Conservation (phyloP, 176 grass and related monocot genomes). For the Oropetium thomaeum region DNA sequence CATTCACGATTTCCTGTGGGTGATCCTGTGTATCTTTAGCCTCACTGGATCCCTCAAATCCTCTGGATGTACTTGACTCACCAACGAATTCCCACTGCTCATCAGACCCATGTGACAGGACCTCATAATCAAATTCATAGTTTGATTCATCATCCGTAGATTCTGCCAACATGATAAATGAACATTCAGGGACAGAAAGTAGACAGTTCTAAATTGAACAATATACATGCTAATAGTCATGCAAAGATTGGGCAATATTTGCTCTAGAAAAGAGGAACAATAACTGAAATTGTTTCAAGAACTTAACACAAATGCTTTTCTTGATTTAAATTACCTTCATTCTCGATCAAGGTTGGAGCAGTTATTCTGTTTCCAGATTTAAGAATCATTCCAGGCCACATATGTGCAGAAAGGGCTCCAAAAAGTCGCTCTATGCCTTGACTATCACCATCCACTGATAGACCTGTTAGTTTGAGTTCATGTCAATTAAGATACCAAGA, state of each 20-base stretch:
- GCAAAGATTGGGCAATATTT: not conserved
- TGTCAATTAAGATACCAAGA: not conserved
- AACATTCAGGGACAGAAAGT: constrained; percentile 23
- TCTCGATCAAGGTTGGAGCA: constrained; percentile 64
- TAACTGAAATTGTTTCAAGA: not conserved
- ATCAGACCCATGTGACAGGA: constrained; percentile 88
- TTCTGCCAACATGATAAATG: constrained; percentile 53
- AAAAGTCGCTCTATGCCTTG: constrained; percentile 88
- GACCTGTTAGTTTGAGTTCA: constrained; percentile 46
- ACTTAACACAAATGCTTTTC: not conserved
- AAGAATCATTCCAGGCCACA: constrained; percentile 98
- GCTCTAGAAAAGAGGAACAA: not conserved
- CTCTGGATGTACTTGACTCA: constrained; percentile 47
- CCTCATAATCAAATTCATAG: constrained; percentile 84
- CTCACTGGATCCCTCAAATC: constrained; percentile 39
- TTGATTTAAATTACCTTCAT: constrained; percentile 59
- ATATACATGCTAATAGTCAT: not conserved
- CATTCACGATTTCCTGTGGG: constrained; percentile 19
- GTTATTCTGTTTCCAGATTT: constrained; percentile 82
- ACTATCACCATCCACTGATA: constrained; percentile 90
- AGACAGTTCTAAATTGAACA: not conserved
- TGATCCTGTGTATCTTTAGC: constrained; percentile 32
- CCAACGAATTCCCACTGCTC: constrained; percentile 62
- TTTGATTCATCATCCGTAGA: constrained; percentile 74
- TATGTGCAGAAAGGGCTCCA: constrained; percentile 87